Percentiles rank a stretch among this genome's conserved stretches.
Evolutionary conservation across 345 rosid genomes (phyloP).

Genomic region (Sapria himalayana): DNA sequence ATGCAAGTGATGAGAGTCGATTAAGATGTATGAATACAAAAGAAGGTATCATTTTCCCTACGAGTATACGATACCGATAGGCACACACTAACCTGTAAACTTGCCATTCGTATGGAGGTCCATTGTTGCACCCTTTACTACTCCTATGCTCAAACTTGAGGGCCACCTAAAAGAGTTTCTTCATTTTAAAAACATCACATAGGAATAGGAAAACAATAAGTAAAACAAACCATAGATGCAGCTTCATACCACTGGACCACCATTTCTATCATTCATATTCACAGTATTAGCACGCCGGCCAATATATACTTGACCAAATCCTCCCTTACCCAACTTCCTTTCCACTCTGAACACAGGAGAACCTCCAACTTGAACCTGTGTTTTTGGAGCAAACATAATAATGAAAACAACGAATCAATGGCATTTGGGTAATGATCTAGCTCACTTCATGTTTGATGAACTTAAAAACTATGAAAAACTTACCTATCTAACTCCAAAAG

Average conservation of each 20-base stretch:
- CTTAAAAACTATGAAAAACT: too few species aligned
- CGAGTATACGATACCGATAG: too few species aligned
- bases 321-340: slow-evolving; percentile 91
- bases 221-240: too few species aligned
- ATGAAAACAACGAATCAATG: too few species aligned
- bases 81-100: slow-evolving; percentile 60
- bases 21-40: too few species aligned
- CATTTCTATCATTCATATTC: slow-evolving; percentile 45
- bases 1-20: not conserved
- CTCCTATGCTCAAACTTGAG: slow-evolving; percentile 83
- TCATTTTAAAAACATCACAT: too few species aligned
- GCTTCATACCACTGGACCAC: too few species aligned
- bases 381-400: slow-evolving; percentile 1
- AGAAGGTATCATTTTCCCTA: too few species aligned
- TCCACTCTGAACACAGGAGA: slow-evolving; percentile 75
- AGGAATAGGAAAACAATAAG: too few species aligned
- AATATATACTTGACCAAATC: slow-evolving; percentile 95
- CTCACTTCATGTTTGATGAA: too few species aligned
- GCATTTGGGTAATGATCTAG: too few species aligned
- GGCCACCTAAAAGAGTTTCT: slow-evolving; percentile 86
- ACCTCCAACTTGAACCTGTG: slow-evolving; percentile 76
- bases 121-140: slow-evolving; percentile 90
- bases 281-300: slow-evolving; percentile 61
- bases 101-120: slow-evolving; percentile 98
- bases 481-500: too few species aligned